Evolutionary conservation across 2,329 filamentous ascomycete species (phyloP).

Genomic region (Colletotrichum aenigma): DNA sequence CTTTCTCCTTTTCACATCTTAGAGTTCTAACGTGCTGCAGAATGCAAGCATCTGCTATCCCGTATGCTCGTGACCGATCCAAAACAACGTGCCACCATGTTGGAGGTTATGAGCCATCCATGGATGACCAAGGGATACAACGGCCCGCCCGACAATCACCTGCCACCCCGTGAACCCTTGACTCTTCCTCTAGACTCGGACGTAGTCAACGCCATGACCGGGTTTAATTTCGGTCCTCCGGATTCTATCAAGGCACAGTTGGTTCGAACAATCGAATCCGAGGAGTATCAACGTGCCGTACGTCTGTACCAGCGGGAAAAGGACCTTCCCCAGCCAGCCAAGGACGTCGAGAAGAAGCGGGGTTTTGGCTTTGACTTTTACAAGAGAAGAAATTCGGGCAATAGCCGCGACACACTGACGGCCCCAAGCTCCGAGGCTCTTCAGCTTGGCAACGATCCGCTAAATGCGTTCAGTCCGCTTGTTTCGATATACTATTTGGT

Average conservation of each 20-base stretch:
- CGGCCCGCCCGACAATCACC: constrained; percentile 84
- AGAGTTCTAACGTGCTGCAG: constrained; percentile 54
- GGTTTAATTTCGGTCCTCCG: constrained; percentile 92
- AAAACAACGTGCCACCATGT: constrained; percentile 80
- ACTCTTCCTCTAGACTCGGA: constrained; percentile 81
- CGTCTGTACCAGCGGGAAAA: constrained; percentile 71
- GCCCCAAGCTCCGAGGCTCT: constrained; percentile 87
- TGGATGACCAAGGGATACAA: constrained; percentile 96
- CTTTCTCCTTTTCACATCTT: not conserved
- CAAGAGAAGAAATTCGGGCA: constrained; percentile 88
- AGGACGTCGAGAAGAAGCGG: constrained; percentile 79
- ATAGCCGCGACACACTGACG: constrained; percentile 84
- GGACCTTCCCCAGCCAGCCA: constrained; percentile 60
- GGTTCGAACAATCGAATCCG: constrained; percentile 85
- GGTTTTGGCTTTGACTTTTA: constrained; percentile 96
- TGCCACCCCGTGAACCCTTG: constrained; percentile 85
- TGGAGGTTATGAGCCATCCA: constrained; percentile 91
- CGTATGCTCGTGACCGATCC: constrained; percentile 97
- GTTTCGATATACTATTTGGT: constrained; percentile 96
- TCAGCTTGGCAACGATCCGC: constrained; percentile 80
- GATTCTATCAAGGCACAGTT: constrained; percentile 85
- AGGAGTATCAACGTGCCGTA: constrained; percentile 91
- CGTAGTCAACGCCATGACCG: constrained; percentile 92
- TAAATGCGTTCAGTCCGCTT: constrained; percentile 92
- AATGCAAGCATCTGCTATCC: constrained; percentile 91